Evolutionary conservation across 2,329 filamentous ascomycete species (phyloP).

Genomic region (Calonectria fujianensis): DNA sequence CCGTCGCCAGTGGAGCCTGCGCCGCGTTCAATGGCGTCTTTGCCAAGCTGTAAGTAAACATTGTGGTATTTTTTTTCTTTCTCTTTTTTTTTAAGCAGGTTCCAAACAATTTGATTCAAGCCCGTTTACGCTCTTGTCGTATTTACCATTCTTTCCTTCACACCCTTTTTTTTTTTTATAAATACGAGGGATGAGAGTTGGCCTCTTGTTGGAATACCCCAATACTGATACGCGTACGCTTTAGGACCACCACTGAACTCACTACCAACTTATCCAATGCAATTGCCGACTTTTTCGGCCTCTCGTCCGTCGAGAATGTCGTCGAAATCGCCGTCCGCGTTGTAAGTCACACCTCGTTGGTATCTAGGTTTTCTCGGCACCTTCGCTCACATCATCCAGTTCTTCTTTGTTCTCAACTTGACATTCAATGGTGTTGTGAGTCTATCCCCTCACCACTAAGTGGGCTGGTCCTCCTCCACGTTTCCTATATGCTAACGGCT

Average conservation of each 20-base stretch:
- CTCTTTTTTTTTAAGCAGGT: not conserved
- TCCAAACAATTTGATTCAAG: not conserved
- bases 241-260: slow-evolving; percentile 74
- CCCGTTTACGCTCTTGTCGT: slow-evolving; percentile 1
- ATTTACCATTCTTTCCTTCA: not conserved
- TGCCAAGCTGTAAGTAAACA: slow-evolving; percentile 82
- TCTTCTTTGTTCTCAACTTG: slow-evolving; percentile 85
- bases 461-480: not conserved
- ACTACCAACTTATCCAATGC: slow-evolving; percentile 68
- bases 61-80: not conserved
- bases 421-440: slow-evolving; percentile 82
- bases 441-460: slow-evolving; percentile 31
- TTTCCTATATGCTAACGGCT: slow-evolving; percentile 17
- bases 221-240: slow-evolving; percentile 16
- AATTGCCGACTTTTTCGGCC: slow-evolving; percentile 66
- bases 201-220: not conserved
- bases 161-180: not conserved
- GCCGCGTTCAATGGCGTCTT: slow-evolving; percentile 89
- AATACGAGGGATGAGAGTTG: not conserved
- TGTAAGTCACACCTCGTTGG: slow-evolving; percentile 61
- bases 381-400: slow-evolving; percentile 62
- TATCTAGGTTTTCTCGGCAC: slow-evolving; percentile 1
- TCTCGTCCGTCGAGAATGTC: slow-evolving; percentile 62
- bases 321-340: slow-evolving; percentile 70
- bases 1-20: slow-evolving; percentile 84